phyloP scores from a whole-genome alignment of 495 filamentous ascomycete species.

The Trichoderma orchidacearum region DNA sequence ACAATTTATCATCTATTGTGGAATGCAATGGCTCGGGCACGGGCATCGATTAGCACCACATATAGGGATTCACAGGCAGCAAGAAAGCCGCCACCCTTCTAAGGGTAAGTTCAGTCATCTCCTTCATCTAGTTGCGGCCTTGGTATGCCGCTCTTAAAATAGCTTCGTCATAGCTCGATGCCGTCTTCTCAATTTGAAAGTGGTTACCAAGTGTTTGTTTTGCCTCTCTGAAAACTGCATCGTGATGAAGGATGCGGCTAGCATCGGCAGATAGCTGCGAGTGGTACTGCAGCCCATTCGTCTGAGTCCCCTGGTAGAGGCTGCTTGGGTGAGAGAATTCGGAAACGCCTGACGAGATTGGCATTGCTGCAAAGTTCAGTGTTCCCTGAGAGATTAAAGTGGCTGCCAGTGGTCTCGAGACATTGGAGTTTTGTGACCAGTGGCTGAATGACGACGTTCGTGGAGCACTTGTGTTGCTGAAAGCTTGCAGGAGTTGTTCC shows the following conservation, averaged over 20 bases:
- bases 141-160: background rate
- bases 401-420: background rate
- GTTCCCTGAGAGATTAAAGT: background rate
- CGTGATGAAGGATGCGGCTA: background rate
- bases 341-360: slow-evolving; percentile 4
- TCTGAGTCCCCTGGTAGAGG: slow-evolving; percentile 10
- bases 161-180: background rate
- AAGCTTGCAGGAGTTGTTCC: background rate
- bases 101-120: background rate
- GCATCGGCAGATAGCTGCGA: background rate
- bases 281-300: background rate
- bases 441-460: background rate
- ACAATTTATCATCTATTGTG: no score
- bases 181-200: background rate
- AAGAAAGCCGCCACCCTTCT: background rate
- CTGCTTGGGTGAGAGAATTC: slow-evolving; percentile 12
- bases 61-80: no score
- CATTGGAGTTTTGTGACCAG: background rate
- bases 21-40: no score
- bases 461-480: background rate
- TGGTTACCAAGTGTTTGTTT: background rate
- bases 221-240: background rate
- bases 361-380: slow-evolving; percentile 5
- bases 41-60: no score
- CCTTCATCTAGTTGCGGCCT: background rate